Conservation (phyloP, 208 protist species). For the Lotmaria passim region DNA sequence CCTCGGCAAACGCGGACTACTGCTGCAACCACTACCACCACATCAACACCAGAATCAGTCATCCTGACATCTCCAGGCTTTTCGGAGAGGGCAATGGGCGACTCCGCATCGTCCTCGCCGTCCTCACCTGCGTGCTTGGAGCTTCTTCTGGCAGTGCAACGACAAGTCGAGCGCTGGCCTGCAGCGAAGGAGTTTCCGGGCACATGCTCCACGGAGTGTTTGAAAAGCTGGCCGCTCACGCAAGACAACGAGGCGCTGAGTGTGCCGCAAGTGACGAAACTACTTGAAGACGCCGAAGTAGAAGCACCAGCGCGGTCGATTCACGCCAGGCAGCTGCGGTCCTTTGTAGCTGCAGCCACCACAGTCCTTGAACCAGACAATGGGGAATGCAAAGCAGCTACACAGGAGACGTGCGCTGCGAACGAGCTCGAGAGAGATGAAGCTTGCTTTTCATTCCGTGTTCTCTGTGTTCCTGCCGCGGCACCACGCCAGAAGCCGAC, state of each 20-base stretch:
- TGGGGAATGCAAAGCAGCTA: too few relatives aligned
- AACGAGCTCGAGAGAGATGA: not conserved
- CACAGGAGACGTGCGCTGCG: not conserved
- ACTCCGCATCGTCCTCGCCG: not conserved
- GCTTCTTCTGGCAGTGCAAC: slow-evolving; percentile 15
- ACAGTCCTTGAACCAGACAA: too few relatives aligned
- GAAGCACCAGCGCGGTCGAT: too few relatives aligned
- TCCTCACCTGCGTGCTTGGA: slow-evolving; percentile 11
- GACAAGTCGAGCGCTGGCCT: not conserved
- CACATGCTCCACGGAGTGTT: not conserved
- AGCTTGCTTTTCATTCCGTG: slow-evolving; percentile 20
- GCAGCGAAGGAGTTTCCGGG: not conserved
- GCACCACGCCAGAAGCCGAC: slow-evolving; percentile 53
- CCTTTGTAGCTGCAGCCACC: too few relatives aligned
- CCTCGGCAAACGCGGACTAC: not conserved
- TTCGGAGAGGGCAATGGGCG: not conserved
- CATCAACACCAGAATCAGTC: too few relatives aligned
- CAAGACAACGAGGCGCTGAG: not conserved
- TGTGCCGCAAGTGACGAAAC: not conserved
- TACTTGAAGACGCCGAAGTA: not conserved
- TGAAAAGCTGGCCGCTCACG: not conserved
- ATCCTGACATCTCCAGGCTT: not conserved
- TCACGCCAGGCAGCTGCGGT: too few relatives aligned
- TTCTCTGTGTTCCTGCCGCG: slow-evolving; percentile 53
- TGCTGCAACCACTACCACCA: too few relatives aligned